Percentiles rank a stretch among this genome's conserved stretches.
These are phyloP conservation scores for Chrysoporthe puriensis DNA, from an alignment of 2,329 filamentous ascomycete species.

Conservation along the genomic window DNA sequence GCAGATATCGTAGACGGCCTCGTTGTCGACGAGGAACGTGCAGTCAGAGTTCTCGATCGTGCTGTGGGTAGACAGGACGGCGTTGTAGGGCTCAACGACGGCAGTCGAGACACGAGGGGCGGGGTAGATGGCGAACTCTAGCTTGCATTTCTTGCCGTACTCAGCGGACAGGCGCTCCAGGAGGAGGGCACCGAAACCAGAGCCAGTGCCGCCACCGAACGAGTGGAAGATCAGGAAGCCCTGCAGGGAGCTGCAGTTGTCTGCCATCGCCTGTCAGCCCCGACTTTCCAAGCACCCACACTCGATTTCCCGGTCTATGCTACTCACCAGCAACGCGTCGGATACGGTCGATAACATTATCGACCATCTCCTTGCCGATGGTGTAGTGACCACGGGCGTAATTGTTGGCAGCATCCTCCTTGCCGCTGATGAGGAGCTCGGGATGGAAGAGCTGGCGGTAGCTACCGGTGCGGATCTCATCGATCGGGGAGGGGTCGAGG, in stretches of 20 bases:
- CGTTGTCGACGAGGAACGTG: constrained; percentile 77
- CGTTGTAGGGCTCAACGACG: constrained; percentile 76
- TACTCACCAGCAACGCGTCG: constrained; percentile 68
- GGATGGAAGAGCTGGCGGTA: constrained; percentile 75
- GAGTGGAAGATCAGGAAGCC: constrained; percentile 78
- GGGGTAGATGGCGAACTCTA: constrained; percentile 74
- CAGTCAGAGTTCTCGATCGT: constrained; percentile 80
- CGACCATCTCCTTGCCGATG: constrained; percentile 76
- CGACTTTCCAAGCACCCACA: background rate
- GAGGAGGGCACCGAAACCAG: constrained; percentile 72
- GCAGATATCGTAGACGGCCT: constrained; percentile 77
- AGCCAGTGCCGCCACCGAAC: constrained; percentile 73
- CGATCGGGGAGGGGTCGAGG: constrained; percentile 72
- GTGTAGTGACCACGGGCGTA: constrained; percentile 78
- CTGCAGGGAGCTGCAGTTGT: constrained; percentile 74
- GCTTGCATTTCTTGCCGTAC: constrained; percentile 78
- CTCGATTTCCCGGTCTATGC: background rate
- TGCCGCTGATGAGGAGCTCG: constrained; percentile 72
- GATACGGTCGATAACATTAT: constrained; percentile 70
- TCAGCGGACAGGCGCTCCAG: constrained; percentile 74
- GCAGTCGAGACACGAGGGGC: constrained; percentile 71
- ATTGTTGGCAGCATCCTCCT: constrained; percentile 79
- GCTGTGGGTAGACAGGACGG: constrained; percentile 73
- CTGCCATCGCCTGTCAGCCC: constrained; percentile 43
- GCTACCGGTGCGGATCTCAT: constrained; percentile 70